phyloP scores from a whole-genome alignment of 805 yeast species.

The Starmerella kuoi region DNA sequence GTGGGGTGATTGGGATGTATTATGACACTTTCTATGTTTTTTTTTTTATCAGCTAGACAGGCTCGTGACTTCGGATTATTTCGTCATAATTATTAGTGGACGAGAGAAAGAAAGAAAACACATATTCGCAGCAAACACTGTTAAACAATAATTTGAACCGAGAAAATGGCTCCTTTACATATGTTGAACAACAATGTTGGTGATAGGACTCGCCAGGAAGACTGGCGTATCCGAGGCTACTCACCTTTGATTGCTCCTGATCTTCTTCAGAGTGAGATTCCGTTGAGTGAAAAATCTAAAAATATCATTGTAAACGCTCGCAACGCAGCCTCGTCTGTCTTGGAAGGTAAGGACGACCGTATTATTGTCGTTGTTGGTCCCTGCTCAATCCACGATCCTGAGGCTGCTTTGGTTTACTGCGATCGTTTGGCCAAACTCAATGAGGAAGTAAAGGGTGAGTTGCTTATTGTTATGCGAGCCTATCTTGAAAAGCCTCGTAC shows the following conservation, averaged over 20 bases:
- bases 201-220: constrained; percentile 21
- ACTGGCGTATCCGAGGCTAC: constrained; percentile 54
- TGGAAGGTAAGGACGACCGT: constrained; percentile 77
- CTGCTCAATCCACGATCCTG: constrained; percentile 91
- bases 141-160: too few species aligned
- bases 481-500: constrained; percentile 97
- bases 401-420: constrained; percentile 84
- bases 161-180: constrained; percentile 21
- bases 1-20: too few species aligned
- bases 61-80: too few species aligned
- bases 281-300: constrained; percentile 48
- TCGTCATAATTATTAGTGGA: too few species aligned
- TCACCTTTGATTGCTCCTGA: constrained; percentile 95
- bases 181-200: constrained; percentile 23
- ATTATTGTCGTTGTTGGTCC: constrained; percentile 88
- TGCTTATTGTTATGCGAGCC: constrained; percentile 90
- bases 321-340: constrained; percentile 55
- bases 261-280: constrained; percentile 73
- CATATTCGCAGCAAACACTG: too few species aligned
- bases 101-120: too few species aligned
- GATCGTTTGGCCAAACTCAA: constrained; percentile 46
- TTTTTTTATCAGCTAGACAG: too few species aligned
- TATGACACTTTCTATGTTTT: too few species aligned
- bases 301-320: constrained; percentile 63
- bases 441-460: constrained; percentile 55